Evolutionary conservation across 2,329 filamentous ascomycete genomes (phyloP), one percentile per base, ranked within the genome.

Genomic region (Chrysoporthe puriensis): DNA sequence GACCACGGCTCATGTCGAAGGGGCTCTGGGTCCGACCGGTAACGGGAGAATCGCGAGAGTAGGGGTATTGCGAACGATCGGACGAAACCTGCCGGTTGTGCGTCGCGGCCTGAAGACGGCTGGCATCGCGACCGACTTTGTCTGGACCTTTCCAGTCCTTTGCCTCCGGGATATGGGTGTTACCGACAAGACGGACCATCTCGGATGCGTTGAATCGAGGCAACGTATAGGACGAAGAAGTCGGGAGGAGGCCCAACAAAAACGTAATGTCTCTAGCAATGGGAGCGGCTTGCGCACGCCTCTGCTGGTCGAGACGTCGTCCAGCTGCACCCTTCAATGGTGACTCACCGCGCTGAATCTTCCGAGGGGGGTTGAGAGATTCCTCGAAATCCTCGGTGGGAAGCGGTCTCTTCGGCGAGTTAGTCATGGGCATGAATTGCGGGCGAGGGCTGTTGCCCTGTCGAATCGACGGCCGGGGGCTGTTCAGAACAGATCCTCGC

Each of bases 241-340:
- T 84, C 0, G 94, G 94, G 14, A 96, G 90, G 69, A 94, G 90
- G 72, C 90, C 88, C 13, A 96, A 82, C 18, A 89, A 74, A 72
- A 88, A 89, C 0, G 84, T 87, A 54, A 89, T 85, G 70, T 88
- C 86, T 52, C 92, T 88, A 40, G 95, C 93, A 48, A 97, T 85
- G 0, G 92, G 89, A 2, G 90, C 85, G 14, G 82, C 81, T 71
- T 86, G 86, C 73, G 85, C 88, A 5, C 89, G 84, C 63, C 88
- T 86, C 76, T 93, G 90, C 76, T 96, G 91, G 74, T 96, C 93
- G 32, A 96, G 84, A 46, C 94, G 90, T 66, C 94, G 90, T 36
- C 93, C 93, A 48, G 95, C 93, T 1, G 93, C 92, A 16, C 93
- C 93, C 77, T 98, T 99, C 48, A 98, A 85, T 0, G 96, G 96